Percentiles rank a stretch among this genome's conserved stretches.
Evolutionary conservation across 148 eudicot species (phyloP).

Genomic region (Amaranthus palmeri): DNA sequence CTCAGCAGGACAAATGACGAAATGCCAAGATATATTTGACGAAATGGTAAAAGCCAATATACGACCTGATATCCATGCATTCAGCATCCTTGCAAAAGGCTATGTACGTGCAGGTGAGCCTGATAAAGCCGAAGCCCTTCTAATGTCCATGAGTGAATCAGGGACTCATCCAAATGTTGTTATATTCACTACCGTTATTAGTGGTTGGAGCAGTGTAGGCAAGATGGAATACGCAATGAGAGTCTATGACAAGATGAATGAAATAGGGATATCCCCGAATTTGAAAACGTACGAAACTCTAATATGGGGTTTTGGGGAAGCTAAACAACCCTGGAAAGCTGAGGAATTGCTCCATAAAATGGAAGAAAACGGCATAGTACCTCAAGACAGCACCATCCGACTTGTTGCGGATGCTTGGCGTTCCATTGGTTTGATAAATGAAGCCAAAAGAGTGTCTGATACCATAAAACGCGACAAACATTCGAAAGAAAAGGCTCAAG

Average conservation of each 20-base stretch:
- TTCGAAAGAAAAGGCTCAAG: neutral
- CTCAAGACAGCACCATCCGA: slow-evolving; percentile 45
- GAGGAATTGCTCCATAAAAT: slow-evolving; percentile 64
- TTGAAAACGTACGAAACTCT: slow-evolving; percentile 75
- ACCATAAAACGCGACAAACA: slow-evolving; percentile 16
- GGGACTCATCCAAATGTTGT: slow-evolving; percentile 63
- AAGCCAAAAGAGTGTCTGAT: slow-evolving; percentile 51
- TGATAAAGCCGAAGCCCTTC: slow-evolving; percentile 61
- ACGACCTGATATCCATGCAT: slow-evolving; percentile 66
- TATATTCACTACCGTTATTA: slow-evolving; percentile 79
- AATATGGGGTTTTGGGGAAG: slow-evolving; percentile 90
- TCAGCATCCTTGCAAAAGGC: slow-evolving; percentile 95
- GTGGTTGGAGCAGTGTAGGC: slow-evolving; percentile 93
- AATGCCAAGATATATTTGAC: slow-evolving; percentile 68
- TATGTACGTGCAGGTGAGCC: slow-evolving; percentile 73
- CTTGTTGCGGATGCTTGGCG: slow-evolving; percentile 87
- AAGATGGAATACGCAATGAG: slow-evolving; percentile 68
- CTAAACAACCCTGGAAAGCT: slow-evolving; percentile 82
- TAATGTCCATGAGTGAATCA: slow-evolving; percentile 44
- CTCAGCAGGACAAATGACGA: slow-evolving; percentile 77
- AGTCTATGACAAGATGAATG: slow-evolving; percentile 62
- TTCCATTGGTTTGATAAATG: slow-evolving; percentile 53
- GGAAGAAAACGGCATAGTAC: slow-evolving; percentile 53
- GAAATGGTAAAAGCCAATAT: slow-evolving; percentile 74
- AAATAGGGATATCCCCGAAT: slow-evolving; percentile 61